Evolutionary conservation across 805 yeast species (phyloP).

Genomic region (Novakomyces olei): DNA sequence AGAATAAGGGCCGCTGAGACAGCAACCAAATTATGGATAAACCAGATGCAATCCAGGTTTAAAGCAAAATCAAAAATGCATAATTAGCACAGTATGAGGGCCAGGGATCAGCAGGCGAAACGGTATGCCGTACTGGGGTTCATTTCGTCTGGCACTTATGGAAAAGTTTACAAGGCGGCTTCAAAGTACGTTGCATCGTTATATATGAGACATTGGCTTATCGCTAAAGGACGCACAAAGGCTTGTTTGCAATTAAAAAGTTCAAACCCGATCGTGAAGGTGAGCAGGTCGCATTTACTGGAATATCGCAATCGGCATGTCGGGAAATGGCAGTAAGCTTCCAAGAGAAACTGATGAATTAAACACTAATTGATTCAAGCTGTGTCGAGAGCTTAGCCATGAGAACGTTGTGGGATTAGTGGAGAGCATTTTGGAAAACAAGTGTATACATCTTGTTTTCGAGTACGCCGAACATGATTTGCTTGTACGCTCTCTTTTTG

Average conservation of each 20-base stretch:
- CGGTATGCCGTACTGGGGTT: conserved; percentile 2
- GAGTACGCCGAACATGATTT: conserved; percentile 94
- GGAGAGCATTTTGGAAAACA: conserved; percentile 70
- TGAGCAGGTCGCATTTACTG: conserved; percentile 73
- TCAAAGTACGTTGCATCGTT: conserved; percentile 17
- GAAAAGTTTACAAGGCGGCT: conserved; percentile 68
- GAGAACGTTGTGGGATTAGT: conserved; percentile 56
- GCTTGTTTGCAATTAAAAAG: conserved; percentile 63
- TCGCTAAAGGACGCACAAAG: not conserved
- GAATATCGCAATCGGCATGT: conserved; percentile 75
- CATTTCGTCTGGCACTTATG: conserved; percentile 1
- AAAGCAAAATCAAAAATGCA: too few relatives aligned
- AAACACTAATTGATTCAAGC: too few relatives aligned
- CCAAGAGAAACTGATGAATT: too few relatives aligned
- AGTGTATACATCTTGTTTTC: conserved; percentile 80
- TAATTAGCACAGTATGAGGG: too few relatives aligned
- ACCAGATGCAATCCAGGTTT: too few relatives aligned
- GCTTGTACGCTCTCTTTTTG: conserved; percentile 21
- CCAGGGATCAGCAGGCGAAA: too few relatives aligned
- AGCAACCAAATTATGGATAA: too few relatives aligned
- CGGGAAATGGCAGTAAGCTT: conserved; percentile 21
- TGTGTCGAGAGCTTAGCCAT: conserved; percentile 70
- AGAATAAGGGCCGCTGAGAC: too few relatives aligned
- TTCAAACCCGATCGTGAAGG: conserved; percentile 87
- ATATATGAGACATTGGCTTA: too few relatives aligned